These are phyloP conservation scores for Apiospora malaysiana DNA, from an alignment of 2,329 filamentous ascomycete genomes.

Conservation along the genomic window DNA sequence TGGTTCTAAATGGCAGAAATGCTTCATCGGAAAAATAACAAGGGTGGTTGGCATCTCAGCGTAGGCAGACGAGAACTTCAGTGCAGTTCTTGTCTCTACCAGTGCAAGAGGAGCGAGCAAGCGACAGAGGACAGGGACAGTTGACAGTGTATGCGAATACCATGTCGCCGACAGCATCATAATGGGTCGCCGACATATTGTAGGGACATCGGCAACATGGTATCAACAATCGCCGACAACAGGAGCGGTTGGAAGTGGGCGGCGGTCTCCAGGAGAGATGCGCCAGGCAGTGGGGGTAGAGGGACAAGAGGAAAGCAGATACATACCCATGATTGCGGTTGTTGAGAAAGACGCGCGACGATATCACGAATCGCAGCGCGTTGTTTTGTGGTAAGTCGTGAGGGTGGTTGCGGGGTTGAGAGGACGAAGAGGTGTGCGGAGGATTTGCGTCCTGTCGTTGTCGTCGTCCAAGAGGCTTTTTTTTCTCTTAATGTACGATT, in stretches of 20 bases:
- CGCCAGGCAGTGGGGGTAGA: constrained; percentile 16
- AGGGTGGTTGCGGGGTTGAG: constrained; percentile 14
- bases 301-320: constrained; percentile 26
- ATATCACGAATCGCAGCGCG: constrained; percentile 32
- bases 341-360: constrained; percentile 38
- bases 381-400: constrained; percentile 27
- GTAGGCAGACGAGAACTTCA: not conserved
- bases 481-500: constrained; percentile 3
- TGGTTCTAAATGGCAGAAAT: constrained; percentile 26
- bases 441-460: not conserved
- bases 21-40: constrained; percentile 9
- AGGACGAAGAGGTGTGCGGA: constrained; percentile 7
- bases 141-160: not conserved
- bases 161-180: not conserved
- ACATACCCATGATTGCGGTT: constrained; percentile 68
- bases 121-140: not conserved
- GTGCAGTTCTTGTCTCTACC: no score
- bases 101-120: constrained; percentile 1
- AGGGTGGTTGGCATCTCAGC: not conserved
- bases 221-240: not conserved
- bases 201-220: not conserved
- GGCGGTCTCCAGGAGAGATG: not conserved
- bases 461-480: constrained; percentile 18
- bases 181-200: not conserved
- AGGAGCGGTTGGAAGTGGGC: not conserved